Percentiles rank a stretch among this genome's conserved stretches.
phyloP scores from a whole-genome alignment of 2,329 filamentous ascomycete genomes.

The Lasiodiplodia sp. region DNA sequence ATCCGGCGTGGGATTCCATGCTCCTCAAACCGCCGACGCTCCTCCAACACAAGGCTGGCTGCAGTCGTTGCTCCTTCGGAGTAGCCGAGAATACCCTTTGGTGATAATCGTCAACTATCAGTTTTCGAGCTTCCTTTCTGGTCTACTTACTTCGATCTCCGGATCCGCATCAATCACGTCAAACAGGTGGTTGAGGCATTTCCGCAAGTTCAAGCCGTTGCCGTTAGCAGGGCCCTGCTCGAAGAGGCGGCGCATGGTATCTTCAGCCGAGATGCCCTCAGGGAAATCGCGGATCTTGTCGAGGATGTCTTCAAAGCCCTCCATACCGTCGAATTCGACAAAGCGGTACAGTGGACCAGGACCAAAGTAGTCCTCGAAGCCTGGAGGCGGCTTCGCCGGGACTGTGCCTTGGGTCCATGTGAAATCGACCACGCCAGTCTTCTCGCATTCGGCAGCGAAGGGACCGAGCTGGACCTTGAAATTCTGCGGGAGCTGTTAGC shows the following conservation, averaged over 20 bases:
- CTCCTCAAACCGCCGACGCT: slow-evolving; percentile 48
- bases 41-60: slow-evolving; percentile 59
- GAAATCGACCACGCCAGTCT: slow-evolving; percentile 57
- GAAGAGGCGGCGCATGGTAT: slow-evolving; percentile 62
- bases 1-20: slow-evolving; percentile 40
- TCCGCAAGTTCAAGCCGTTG: slow-evolving; percentile 34
- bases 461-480: slow-evolving; percentile 62
- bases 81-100: slow-evolving; percentile 66
- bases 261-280: slow-evolving; percentile 60
- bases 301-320: slow-evolving; percentile 54
- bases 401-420: slow-evolving; percentile 56
- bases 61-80: slow-evolving; percentile 67
- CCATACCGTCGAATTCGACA: slow-evolving; percentile 53
- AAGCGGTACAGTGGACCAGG: slow-evolving; percentile 63
- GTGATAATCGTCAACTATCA: slow-evolving; percentile 38
- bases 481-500: slow-evolving; percentile 50
- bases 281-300: slow-evolving; percentile 63
- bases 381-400: slow-evolving; percentile 58
- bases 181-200: slow-evolving; percentile 45
- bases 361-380: slow-evolving; percentile 66
- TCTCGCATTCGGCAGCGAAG: slow-evolving; percentile 57
- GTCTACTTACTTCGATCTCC: slow-evolving; percentile 15
- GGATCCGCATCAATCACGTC: slow-evolving; percentile 56
- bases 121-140: background rate
- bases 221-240: slow-evolving; percentile 43